Conservation (phyloP, 2,329 filamentous ascomycete genomes). For the Hawksworthiomyces lignivorus region DNA sequence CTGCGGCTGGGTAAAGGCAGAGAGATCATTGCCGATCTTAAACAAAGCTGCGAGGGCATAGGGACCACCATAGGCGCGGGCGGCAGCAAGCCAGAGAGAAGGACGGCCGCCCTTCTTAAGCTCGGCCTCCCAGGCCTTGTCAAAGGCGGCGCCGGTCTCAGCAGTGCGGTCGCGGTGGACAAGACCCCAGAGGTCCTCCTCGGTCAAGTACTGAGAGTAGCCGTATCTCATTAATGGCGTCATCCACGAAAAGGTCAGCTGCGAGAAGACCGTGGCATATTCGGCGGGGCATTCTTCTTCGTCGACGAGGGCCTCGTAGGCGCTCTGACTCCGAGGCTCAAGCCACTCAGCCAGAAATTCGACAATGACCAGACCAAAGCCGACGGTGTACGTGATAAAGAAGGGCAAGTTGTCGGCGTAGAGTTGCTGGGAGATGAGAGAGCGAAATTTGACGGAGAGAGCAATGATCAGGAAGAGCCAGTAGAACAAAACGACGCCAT, state of each 20-base stretch:
- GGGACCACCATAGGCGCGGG: slow-evolving; percentile 75
- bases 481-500: slow-evolving; percentile 83
- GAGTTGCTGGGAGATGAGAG: slow-evolving; percentile 69
- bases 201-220: slow-evolving; percentile 84
- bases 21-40: slow-evolving; percentile 78
- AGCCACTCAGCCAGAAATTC: slow-evolving; percentile 81
- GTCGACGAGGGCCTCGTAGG: slow-evolving; percentile 49
- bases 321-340: slow-evolving; percentile 62
- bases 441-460: slow-evolving; percentile 76
- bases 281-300: slow-evolving; percentile 67
- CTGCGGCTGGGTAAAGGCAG: slow-evolving; percentile 88
- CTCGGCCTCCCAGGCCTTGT: slow-evolving; percentile 69
- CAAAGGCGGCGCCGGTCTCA: slow-evolving; percentile 61
- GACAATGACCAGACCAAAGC: slow-evolving; percentile 58
- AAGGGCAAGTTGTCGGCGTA: slow-evolving; percentile 61
- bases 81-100: slow-evolving; percentile 79
- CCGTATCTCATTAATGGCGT: slow-evolving; percentile 94
- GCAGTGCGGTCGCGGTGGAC: slow-evolving; percentile 72
- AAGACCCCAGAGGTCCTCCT: slow-evolving; percentile 93
- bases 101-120: slow-evolving; percentile 59
- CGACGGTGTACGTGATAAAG: slow-evolving; percentile 68
- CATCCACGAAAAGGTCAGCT: slow-evolving; percentile 97
- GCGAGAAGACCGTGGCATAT: slow-evolving; percentile 89
- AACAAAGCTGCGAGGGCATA: slow-evolving; percentile 77
- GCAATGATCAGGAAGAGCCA: slow-evolving; percentile 81